Evolutionary conservation across 2,329 filamentous ascomycete genomes (phyloP).

Genomic region (Knoxdaviesia capensis): DNA sequence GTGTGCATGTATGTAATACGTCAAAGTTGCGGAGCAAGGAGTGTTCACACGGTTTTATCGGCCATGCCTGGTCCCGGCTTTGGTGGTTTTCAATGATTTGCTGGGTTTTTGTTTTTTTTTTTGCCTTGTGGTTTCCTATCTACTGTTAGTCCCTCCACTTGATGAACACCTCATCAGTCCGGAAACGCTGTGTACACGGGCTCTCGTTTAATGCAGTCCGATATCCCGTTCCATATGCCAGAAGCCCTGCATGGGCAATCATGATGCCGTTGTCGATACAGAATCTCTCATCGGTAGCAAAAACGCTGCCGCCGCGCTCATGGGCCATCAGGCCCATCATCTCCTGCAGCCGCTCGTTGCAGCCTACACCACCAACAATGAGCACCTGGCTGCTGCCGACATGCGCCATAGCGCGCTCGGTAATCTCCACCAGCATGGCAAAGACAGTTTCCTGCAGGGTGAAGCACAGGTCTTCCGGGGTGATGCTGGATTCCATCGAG

Average conservation of each 20-base stretch:
- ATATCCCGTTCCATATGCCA: slow-evolving; percentile 70
- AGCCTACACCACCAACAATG: slow-evolving; percentile 89
- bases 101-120: slow-evolving; percentile 3
- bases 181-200: slow-evolving; percentile 66
- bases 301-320: slow-evolving; percentile 76
- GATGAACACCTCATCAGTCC: slow-evolving; percentile 64
- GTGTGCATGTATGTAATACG: too few relatives aligned
- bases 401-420: slow-evolving; percentile 94
- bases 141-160: slow-evolving; percentile 46
- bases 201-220: slow-evolving; percentile 59
- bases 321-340: slow-evolving; percentile 97
- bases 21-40: too few relatives aligned
- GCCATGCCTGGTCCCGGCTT: too few relatives aligned
- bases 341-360: slow-evolving; percentile 81
- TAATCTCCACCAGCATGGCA: slow-evolving; percentile 96
- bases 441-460: slow-evolving; percentile 88
- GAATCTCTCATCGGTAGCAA: slow-evolving; percentile 89
- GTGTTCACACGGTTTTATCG: too few relatives aligned
- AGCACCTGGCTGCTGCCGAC: slow-evolving; percentile 80
- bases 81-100: slow-evolving; percentile 1
- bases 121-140: slow-evolving; percentile 1
- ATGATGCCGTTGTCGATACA: slow-evolving; percentile 99
- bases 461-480: slow-evolving; percentile 76
- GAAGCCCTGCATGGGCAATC: slow-evolving; percentile 88
- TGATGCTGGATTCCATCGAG: slow-evolving; percentile 34